Base-by-base conservation (phyloP, 176 grass and related monocot genomes). In the Tillandsia leiboldiana region DNA sequence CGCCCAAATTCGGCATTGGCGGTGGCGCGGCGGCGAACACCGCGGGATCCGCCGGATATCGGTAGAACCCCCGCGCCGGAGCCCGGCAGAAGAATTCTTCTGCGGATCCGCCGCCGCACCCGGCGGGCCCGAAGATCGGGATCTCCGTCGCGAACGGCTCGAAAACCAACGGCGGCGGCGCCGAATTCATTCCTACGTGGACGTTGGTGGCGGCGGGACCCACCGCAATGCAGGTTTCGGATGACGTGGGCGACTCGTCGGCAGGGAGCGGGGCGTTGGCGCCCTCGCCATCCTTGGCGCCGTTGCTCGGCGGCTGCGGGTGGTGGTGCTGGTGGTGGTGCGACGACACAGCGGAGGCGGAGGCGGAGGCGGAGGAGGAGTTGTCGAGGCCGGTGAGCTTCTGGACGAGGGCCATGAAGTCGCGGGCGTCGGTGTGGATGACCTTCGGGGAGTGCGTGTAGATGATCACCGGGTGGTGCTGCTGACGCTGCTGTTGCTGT, bases 361-460 rank as follows among this genome's bases (percentile, higher is more conserved):
- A 52, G 23, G 68, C 1, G 68, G 53, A 48, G 12, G 17, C n/a
- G 14, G 28, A 10, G 14, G 53, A 2, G 65, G 79, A 49, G 49
- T 54, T 26, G 18, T 83, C 81, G n/a, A 67, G 78, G 58, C 84
- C 81, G 23, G 84, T 91, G 78, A 91, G 88, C 63, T 77, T 91
- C 84, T 91, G 88, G 47, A 91, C 84, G 78, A 91, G 80, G 74
- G 84, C 73, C 84, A 87, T 84, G 84, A 91, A 87, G 64, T 91
- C 81, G 20, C 57, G 62, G 2, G 88, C 76, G 26, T 58, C 73
- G 27, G 88, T 84, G 71, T 73, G 84, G 71, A 91, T 91, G 75
- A 91, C 67, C 81, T 84, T 86, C 58, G 88, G 88, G 47, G 84
- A 87, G 64, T 83, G 78, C 22, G 88, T 87, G 81, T 91, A 87